phyloP scores from a whole-genome alignment of 345 rosid genomes.

The Clarkia xantiana region DNA sequence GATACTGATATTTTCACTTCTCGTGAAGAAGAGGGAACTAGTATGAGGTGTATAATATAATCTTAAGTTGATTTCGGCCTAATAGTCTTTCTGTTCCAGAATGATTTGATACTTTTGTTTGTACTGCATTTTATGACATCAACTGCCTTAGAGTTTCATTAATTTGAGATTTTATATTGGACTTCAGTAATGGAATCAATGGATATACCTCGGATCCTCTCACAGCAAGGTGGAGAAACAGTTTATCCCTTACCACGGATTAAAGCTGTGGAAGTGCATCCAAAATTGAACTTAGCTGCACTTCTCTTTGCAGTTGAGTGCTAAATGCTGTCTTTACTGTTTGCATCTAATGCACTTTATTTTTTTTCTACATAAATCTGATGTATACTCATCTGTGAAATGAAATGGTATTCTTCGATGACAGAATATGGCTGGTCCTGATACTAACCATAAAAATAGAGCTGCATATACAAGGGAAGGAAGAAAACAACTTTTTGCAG shows the following conservation, averaged over 20 bases:
- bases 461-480: conserved; percentile 87
- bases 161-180: conserved; percentile 8
- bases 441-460: conserved; percentile 45
- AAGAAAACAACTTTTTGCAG: conserved; percentile 93
- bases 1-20: too few relatives aligned
- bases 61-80: background rate
- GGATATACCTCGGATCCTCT: conserved; percentile 77
- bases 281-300: conserved; percentile 80
- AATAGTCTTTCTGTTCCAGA: background rate
- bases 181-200: conserved; percentile 73
- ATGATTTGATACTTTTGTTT: background rate
- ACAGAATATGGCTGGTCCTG: conserved; percentile 53
- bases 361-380: too few relatives aligned
- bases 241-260: conserved; percentile 87
- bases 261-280: conserved; percentile 74
- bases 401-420: conserved; percentile 13
- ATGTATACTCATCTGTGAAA: conserved; percentile 2
- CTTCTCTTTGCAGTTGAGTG: conserved; percentile 77
- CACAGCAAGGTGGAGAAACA: conserved; percentile 95
- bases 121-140: conserved; percentile 1
- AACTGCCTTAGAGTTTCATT: conserved; percentile 1
- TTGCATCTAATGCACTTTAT: background rate
- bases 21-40: too few relatives aligned
- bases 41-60: conserved; percentile 1
- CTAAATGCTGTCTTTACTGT: conserved; percentile 8